These are phyloP conservation scores for Diospyros lotus DNA, from an alignment of 148 eudicot genomes.

Conservation along the genomic window DNA sequence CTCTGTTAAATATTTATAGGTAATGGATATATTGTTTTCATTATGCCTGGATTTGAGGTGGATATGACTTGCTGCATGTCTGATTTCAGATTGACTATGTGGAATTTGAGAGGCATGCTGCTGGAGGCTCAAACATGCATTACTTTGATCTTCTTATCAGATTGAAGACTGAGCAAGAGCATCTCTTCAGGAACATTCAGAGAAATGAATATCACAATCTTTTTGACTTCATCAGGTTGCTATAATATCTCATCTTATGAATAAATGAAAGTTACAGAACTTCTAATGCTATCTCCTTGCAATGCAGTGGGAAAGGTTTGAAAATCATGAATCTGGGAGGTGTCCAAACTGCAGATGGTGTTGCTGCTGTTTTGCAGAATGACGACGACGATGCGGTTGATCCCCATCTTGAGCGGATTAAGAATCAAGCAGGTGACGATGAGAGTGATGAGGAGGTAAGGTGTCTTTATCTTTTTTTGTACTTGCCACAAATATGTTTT, in stretches of 20 bases:
- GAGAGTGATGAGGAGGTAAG: constrained; percentile 95
- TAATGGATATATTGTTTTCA: background rate
- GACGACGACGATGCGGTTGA: constrained; percentile 79
- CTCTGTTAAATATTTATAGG: background rate
- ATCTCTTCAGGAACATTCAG: constrained; percentile 94
- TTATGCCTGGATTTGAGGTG: background rate
- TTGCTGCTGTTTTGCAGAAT: constrained; percentile 58
- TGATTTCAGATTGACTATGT: constrained; percentile 74
- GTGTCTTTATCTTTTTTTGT: too few species aligned
- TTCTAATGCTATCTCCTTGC: constrained; percentile 3
- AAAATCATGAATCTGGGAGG: constrained; percentile 72
- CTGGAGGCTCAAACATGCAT: constrained; percentile 96
- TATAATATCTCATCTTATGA: constrained; percentile 3
- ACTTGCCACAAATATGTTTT: too few species aligned
- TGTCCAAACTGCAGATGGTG: constrained; percentile 40
- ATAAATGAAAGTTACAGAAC: background rate
- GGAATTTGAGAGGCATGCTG: constrained; percentile 96
- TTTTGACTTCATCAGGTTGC: constrained; percentile 76
- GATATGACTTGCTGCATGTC: constrained; percentile 9
- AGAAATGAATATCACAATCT: constrained; percentile 85
- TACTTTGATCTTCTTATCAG: constrained; percentile 89
- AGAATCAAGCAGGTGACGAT: constrained; percentile 60
- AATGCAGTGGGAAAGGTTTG: constrained; percentile 67
- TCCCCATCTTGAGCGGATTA: constrained; percentile 92
- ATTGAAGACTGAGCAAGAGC: constrained; percentile 88